phyloP scores from a whole-genome alignment of 495 filamentous ascomycete species.

The Hypoxylon intermedium region DNA sequence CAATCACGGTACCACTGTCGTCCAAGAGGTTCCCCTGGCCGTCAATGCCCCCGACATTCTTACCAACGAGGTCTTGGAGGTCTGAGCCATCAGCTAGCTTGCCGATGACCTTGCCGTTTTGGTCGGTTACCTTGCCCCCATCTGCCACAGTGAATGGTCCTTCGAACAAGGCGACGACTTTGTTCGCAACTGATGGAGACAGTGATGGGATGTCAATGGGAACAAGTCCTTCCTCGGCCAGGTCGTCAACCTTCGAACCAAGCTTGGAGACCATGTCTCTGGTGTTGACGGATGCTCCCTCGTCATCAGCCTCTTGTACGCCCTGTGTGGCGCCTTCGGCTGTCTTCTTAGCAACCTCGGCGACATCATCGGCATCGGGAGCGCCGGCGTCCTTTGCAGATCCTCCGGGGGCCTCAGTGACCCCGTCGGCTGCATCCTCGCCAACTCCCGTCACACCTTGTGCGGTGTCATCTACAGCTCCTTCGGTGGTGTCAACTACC shows the following conservation, averaged over 20 bases:
- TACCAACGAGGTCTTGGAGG: slow-evolving; percentile 73
- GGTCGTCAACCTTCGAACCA: slow-evolving; percentile 46
- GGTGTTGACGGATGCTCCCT: slow-evolving; percentile 47
- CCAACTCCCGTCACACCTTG: slow-evolving; percentile 38
- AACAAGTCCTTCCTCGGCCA: slow-evolving; percentile 46
- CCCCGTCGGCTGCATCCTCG: slow-evolving; percentile 45
- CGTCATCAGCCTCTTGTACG: slow-evolving; percentile 43
- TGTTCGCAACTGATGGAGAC: slow-evolving; percentile 38
- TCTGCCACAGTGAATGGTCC: slow-evolving; percentile 60
- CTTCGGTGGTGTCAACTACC: background rate
- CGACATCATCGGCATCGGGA: background rate
- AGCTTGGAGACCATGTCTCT: slow-evolving; percentile 49
- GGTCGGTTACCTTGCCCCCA: slow-evolving; percentile 70
- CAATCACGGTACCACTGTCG: slow-evolving; percentile 78
- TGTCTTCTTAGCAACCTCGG: slow-evolving; percentile 9
- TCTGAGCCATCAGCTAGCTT: slow-evolving; percentile 71
- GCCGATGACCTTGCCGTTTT: slow-evolving; percentile 75
- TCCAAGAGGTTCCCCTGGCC: slow-evolving; percentile 84
- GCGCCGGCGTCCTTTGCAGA: slow-evolving; percentile 30
- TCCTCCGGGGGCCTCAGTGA: slow-evolving; percentile 33
- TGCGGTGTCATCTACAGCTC: slow-evolving; percentile 2
- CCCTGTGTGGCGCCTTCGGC: slow-evolving; percentile 10
- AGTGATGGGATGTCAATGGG: slow-evolving; percentile 38
- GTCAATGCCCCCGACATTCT: slow-evolving; percentile 78
- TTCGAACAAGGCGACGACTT: slow-evolving; percentile 38